Conservation (phyloP, 352 stramenopile species). For the Pythium coloratum region DNA sequence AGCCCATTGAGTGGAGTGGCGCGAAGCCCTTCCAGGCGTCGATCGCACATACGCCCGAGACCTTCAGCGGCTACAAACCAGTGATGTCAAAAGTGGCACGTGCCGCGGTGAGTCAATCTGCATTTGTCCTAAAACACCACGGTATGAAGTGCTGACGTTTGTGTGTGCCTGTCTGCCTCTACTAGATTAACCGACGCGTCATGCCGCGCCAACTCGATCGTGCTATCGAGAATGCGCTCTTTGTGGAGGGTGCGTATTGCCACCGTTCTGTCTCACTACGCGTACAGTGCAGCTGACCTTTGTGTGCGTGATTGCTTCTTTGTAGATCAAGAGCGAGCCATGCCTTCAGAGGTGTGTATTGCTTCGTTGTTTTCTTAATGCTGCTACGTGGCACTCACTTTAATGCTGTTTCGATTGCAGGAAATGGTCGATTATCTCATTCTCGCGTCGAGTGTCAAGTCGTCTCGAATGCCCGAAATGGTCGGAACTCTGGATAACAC, state of each 20-base stretch:
- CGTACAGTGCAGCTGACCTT: no score
- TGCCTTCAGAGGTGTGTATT: constrained; percentile 56
- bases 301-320: not conserved
- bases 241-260: constrained; percentile 37
- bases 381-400: not conserved
- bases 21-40: constrained; percentile 44
- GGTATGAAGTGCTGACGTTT: not conserved
- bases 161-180: not conserved
- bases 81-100: not conserved
- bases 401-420: constrained; percentile 24
- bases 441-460: constrained; percentile 65
- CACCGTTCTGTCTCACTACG: no score
- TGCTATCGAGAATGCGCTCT: constrained; percentile 47
- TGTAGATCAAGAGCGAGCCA: constrained; percentile 40
- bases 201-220: constrained; percentile 29
- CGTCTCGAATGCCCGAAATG: constrained; percentile 56
- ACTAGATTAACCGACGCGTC: constrained; percentile 22
- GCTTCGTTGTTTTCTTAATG: not conserved
- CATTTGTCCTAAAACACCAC: not conserved
- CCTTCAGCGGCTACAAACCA: not conserved
- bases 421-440: constrained; percentile 75
- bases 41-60: constrained; percentile 32
- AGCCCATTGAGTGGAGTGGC: constrained; percentile 12
- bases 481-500: constrained; percentile 81
- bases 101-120: not conserved